Evolutionary conservation across 257 asterid genomes (phyloP).

Genomic region (Solanum pennellii): DNA sequence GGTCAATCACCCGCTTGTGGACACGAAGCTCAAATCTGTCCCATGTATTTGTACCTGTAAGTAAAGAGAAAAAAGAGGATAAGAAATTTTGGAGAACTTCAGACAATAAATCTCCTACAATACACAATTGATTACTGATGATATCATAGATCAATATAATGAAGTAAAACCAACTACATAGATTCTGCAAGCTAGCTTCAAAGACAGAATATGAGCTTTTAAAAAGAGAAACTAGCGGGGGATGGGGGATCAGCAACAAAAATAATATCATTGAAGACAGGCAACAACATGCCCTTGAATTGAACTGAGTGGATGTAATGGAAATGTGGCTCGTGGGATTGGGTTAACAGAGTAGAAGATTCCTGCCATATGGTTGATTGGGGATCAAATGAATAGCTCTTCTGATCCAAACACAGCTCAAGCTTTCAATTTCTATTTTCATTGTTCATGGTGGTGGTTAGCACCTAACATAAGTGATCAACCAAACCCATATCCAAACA

Average conservation of each 20-base stretch:
- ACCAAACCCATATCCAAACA: neutral
- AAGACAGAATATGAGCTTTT: neutral
- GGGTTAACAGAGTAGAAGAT: neutral
- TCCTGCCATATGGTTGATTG: neutral
- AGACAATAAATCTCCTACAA: neutral
- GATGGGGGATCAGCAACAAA: neutral
- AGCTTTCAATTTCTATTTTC: neutral
- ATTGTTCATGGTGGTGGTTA: neutral
- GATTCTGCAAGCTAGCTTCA: neutral
- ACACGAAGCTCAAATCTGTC: constrained; percentile 1
- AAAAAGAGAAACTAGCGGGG: neutral
- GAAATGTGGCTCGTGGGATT: neutral
- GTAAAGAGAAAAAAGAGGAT: neutral
- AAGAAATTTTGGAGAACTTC: neutral
- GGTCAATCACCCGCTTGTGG: neutral
- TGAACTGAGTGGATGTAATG: neutral
- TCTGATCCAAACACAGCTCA: neutral
- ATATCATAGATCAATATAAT: neutral
- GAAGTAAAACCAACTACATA: neutral
- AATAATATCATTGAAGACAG: neutral
- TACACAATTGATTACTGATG: no score
- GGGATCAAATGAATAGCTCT: neutral
- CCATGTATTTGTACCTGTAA: neutral
- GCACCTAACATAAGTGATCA: no score
- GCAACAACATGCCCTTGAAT: neutral